A percentile compares a stretch with the other conserved stretches of the same genome.
Conservation (phyloP, 257 asterid species). For the Ilex asprella region DNA sequence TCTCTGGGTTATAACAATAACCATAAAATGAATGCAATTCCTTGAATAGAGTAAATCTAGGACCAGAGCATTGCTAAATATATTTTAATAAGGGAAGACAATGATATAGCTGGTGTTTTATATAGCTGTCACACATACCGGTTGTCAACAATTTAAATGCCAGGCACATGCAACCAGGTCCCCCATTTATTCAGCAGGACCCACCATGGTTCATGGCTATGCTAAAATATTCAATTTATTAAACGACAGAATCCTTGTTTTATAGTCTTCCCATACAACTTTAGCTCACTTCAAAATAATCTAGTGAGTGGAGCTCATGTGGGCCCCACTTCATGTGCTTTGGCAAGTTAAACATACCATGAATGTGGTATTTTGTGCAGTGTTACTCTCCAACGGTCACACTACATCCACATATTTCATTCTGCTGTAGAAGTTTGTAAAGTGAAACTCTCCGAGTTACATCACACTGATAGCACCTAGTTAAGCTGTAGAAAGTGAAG, state of each 20-base stretch:
- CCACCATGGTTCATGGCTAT: not conserved
- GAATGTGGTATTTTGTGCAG: too few relatives aligned
- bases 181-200: not conserved
- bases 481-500: not conserved
- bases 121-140: not conserved
- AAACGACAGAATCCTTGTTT: not conserved
- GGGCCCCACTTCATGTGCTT: not conserved
- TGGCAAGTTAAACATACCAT: not conserved
- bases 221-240: not conserved
- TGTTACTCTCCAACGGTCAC: too few relatives aligned
- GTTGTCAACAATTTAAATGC: not conserved
- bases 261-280: not conserved
- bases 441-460: too few relatives aligned
- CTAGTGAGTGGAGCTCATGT: not conserved
- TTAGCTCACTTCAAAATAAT: not conserved
- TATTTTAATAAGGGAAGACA: not conserved
- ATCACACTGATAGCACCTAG: too few relatives aligned
- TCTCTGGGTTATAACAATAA: not conserved
- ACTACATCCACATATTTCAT: too few relatives aligned
- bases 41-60: too few relatives aligned
- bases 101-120: not conserved
- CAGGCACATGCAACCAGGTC: conserved; percentile 2
- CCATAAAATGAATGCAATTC: too few relatives aligned
- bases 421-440: too few relatives aligned
- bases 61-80: not conserved